Base-by-base conservation (phyloP, 1,139 yeast genomes). In the Yamadazyma taylorii region DNA sequence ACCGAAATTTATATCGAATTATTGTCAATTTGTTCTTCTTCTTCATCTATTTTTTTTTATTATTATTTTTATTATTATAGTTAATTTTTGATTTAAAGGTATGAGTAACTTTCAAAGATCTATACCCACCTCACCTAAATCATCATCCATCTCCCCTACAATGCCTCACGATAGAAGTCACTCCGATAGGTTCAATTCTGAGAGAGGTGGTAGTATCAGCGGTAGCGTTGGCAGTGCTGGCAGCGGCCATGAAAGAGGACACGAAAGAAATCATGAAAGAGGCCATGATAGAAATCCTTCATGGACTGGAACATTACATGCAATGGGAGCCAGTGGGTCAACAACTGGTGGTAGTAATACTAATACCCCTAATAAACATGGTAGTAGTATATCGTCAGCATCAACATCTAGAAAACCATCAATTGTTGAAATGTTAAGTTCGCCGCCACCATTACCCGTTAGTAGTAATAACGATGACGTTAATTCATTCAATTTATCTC, bases 361-460 rank as follows among this genome's bases (percentile, higher is more conserved):
- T 16, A 13, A n/a, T 13, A 25, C n/a, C 13, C 28, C n/a, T 16
- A 27, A 27, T 27, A 12, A 12, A 6, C 35, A 33, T 13, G n/a
- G 15, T 12, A 27, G 13, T 26, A 26, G 23, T 32, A 26, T 21
- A 19, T 25, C 37, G 11, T 11, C 31, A 5, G 21, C 26, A 12
- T 24, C 27, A 8, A 35, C 45, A 4, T 45, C 68, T 14, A 67
- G 89, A 43, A 85, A 81, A 48, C 75, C 85, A 0, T 84, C 94
- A n/a, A 85, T 86, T 41, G 95, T 85, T 30, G 95, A 86, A 55
- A 60, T 86, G 61, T 67, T 86, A 34, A 79, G 88, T n/a, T 79
- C 92, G 6, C 95, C 95, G 1, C 95, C 95, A 6, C 86, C 88
- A 0, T 60, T 82, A 38, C 74, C 72, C 19, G 42, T 36, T 22